Evolutionary conservation across 805 yeast species (phyloP).

Genomic region (Limtongozyma cylindracea): DNA sequence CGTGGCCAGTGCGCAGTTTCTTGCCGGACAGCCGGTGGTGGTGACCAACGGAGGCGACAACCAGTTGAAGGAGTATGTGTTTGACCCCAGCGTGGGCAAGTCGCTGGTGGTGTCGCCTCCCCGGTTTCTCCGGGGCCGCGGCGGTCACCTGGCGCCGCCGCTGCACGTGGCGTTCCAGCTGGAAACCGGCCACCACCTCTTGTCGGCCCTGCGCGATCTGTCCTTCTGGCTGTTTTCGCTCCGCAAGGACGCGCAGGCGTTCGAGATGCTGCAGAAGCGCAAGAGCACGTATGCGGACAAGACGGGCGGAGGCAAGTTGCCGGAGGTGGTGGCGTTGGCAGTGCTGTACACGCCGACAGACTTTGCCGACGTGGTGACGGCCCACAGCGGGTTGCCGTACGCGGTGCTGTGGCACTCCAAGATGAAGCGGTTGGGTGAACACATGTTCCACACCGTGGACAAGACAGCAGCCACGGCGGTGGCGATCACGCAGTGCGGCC

Average conservation of each 20-base stretch:
- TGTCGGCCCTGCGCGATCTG: constrained; percentile 70
- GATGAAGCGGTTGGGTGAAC: constrained; percentile 57
- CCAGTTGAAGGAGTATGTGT: constrained; percentile 67
- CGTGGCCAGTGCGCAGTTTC: constrained; percentile 41
- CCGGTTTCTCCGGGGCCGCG: constrained; percentile 73
- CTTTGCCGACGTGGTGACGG: constrained; percentile 67
- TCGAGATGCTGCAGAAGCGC: constrained; percentile 65
- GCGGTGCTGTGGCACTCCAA: constrained; percentile 85
- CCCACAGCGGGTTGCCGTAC: constrained; percentile 56
- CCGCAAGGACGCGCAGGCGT: constrained; percentile 91
- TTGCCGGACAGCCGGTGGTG: constrained; percentile 79
- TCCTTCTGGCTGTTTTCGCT: constrained; percentile 82
- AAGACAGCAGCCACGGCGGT: constrained; percentile 52
- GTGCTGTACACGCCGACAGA: too few species aligned
- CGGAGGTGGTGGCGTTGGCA: constrained; percentile 49
- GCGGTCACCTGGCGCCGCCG: constrained; percentile 95
- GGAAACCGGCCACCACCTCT: constrained; percentile 51
- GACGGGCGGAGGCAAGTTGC: constrained; percentile 29
- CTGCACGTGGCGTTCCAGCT: constrained; percentile 46
- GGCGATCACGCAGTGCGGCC: constrained; percentile 78
- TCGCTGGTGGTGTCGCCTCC: constrained; percentile 63
- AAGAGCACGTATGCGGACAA: constrained; percentile 13
- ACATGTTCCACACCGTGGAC: constrained; percentile 51
- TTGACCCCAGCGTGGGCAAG: constrained; percentile 63
- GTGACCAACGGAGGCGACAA: constrained; percentile 86